These are phyloP conservation scores for Apiotrichum montevideense DNA, from an alignment of 1,284 basidiomycete genomes.

Conservation along the genomic window DNA sequence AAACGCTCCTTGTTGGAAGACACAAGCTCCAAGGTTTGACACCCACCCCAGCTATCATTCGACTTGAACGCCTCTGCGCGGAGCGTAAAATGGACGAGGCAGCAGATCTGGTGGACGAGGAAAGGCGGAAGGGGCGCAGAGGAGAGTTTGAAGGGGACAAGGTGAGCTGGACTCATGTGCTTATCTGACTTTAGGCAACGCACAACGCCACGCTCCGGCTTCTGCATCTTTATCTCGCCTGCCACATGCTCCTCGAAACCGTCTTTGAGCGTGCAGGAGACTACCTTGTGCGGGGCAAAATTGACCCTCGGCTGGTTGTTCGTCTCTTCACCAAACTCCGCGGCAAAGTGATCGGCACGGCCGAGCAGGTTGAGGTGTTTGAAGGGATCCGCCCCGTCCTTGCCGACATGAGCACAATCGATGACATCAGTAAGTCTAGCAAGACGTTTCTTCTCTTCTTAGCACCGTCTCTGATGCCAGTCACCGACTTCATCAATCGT, in stretches of 20 bases:
- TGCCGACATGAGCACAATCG: slow-evolving; percentile 31
- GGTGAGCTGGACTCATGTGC: slow-evolving; percentile 14
- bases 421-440: slow-evolving; percentile 45
- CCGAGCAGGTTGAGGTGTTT: slow-evolving; percentile 43
- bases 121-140: slow-evolving; percentile 35
- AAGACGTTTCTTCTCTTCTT: no score
- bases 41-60: slow-evolving; percentile 40
- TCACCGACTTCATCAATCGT: slow-evolving; percentile 10
- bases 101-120: slow-evolving; percentile 41
- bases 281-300: slow-evolving; percentile 40
- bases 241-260: slow-evolving; percentile 39
- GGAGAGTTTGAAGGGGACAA: slow-evolving; percentile 42
- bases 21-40: slow-evolving; percentile 43
- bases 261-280: slow-evolving; percentile 47
- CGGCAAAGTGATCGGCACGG: slow-evolving; percentile 38
- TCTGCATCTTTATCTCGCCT: slow-evolving; percentile 46
- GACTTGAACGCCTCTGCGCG: slow-evolving; percentile 40
- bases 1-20: slow-evolving; percentile 43
- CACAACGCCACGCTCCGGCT: slow-evolving; percentile 42
- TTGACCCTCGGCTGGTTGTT: slow-evolving; percentile 45
- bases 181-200: slow-evolving; percentile 15
- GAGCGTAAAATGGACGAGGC: slow-evolving; percentile 45
- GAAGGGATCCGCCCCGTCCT: slow-evolving; percentile 40
- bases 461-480: neutral
- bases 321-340: slow-evolving; percentile 43